Conservation (phyloP, 163 green algal species). For the Scenedesmus sp. region DNA sequence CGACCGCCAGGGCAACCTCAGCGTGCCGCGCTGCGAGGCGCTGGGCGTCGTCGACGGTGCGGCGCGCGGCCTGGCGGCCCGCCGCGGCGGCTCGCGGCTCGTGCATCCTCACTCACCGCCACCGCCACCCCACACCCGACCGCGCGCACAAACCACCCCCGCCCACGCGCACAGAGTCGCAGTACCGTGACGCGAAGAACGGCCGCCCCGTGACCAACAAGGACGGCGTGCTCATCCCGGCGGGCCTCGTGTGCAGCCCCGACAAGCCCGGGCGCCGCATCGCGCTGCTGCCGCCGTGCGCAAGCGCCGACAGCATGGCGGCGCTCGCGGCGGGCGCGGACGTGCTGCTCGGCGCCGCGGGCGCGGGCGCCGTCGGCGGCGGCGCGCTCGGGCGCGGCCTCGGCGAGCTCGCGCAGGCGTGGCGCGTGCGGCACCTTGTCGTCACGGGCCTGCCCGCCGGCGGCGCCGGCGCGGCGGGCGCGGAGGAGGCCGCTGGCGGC, state of each 20-base stretch:
- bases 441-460: slow-evolving; percentile 12
- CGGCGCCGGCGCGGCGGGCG: background rate
- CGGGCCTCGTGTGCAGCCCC: background rate
- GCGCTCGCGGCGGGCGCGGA: slow-evolving; percentile 4
- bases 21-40: slow-evolving; percentile 31
- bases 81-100: background rate
- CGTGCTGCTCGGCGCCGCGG: slow-evolving; percentile 24
- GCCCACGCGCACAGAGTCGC: background rate
- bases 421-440: slow-evolving; percentile 7
- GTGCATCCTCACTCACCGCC: background rate
- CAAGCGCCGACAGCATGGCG: slow-evolving; percentile 8
- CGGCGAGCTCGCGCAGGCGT: slow-evolving; percentile 9
- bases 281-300: slow-evolving; percentile 29
- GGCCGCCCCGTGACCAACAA: slow-evolving; percentile 23
- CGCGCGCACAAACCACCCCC: too few relatives aligned
- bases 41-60: slow-evolving; percentile 15
- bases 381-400: background rate
- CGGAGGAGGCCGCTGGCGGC: background rate
- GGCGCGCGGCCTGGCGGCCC: background rate
- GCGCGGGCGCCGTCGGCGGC: background rate
- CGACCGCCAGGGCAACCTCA: slow-evolving; percentile 36
- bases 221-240: slow-evolving; percentile 20
- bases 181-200: slow-evolving; percentile 10
- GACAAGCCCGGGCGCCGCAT: slow-evolving; percentile 33
- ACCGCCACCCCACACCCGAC: too few relatives aligned